Conservation (phyloP, 805 yeast genomes). For the Schizosaccharomyces japonicus region DNA sequence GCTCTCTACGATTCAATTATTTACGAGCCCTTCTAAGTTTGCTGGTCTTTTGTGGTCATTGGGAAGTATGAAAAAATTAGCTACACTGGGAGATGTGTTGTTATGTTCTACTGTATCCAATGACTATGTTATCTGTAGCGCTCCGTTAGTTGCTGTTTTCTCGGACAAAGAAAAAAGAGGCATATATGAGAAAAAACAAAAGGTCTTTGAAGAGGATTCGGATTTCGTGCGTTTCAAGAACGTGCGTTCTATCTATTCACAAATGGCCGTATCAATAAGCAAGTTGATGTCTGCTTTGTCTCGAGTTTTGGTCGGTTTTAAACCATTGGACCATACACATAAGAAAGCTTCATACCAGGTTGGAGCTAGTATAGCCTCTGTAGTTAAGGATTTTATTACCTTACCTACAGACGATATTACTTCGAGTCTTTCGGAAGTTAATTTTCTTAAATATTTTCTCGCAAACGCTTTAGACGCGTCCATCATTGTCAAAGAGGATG, state of each 20-base stretch:
- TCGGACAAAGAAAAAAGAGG: neutral
- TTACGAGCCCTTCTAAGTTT: neutral
- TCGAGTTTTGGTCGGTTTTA: neutral
- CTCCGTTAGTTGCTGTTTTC: neutral
- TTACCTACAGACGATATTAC: too few relatives aligned
- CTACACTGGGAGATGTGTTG: neutral
- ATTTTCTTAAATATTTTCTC: too few relatives aligned
- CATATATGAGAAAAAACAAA: neutral
- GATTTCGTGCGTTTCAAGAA: neutral
- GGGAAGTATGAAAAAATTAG: neutral
- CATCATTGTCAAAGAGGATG: neutral
- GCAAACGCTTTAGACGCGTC: neutral
- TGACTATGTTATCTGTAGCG: neutral
- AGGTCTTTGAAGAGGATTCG: neutral
- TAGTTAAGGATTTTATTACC: neutral
- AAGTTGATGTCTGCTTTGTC: neutral
- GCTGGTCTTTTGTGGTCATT: neutral
- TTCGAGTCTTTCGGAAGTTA: too few relatives aligned
- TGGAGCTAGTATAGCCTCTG: neutral
- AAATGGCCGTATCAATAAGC: neutral
- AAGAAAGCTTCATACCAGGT: neutral
- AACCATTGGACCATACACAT: neutral
- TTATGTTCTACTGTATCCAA: neutral
- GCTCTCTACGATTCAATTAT: neutral
- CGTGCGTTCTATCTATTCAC: neutral